These are phyloP conservation scores for Fusarium sp. DNA, from an alignment of 2,329 filamentous ascomycete species.

Conservation along the genomic window DNA sequence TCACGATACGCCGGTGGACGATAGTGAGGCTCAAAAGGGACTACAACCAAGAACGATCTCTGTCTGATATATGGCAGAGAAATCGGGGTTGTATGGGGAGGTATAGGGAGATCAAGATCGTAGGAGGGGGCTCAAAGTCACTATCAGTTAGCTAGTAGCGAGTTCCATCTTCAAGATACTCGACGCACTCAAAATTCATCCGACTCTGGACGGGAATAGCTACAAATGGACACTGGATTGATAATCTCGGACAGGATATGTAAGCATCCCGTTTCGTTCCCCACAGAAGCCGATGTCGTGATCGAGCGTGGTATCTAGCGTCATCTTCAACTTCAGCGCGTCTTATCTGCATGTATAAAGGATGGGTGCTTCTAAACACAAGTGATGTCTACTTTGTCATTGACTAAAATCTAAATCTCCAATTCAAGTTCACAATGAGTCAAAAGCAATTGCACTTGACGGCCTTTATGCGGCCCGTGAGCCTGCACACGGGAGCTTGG, in stretches of 20 bases:
- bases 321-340: conserved; percentile 14
- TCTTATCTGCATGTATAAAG: not conserved
- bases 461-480: conserved; percentile 70
- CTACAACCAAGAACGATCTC: not conserved
- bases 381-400: not conserved
- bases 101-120: no score
- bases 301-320: conserved; percentile 20
- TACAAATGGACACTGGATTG: not conserved
- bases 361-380: not conserved
- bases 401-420: not conserved
- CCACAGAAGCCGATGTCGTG: conserved; percentile 34
- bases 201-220: not conserved
- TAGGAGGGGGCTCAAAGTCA: no score
- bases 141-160: not conserved
- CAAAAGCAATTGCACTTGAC: conserved; percentile 63
- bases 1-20: not conserved
- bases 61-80: no score
- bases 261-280: conserved; percentile 1
- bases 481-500: conserved; percentile 67
- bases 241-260: conserved; percentile 1
- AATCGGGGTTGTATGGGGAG: no score
- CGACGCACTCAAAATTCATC: not conserved
- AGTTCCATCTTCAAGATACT: not conserved
- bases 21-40: not conserved
- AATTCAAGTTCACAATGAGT: conserved; percentile 13